Conservation (phyloP, 768 basidiomycete species). For the Amyloporia xantha region DNA sequence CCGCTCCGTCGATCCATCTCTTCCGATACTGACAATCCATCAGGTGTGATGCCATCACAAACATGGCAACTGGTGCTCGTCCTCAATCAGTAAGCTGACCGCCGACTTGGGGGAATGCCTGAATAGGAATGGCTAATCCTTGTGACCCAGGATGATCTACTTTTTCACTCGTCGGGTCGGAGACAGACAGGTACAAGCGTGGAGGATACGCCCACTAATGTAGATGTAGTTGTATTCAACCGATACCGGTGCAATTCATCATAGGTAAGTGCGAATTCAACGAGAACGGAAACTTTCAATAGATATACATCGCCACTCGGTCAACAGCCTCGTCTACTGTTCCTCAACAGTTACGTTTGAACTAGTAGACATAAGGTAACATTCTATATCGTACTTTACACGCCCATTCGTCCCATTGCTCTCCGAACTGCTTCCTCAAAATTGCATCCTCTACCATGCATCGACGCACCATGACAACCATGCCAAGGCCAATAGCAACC, state of each 20-base stretch:
- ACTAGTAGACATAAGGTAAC: slow-evolving; percentile 9
- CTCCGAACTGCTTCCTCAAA: slow-evolving; percentile 10
- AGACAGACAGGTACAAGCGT: too few relatives aligned
- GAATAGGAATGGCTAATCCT: too few relatives aligned
- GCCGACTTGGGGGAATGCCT: too few relatives aligned
- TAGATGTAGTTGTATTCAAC: background rate
- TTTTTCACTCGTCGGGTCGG: too few relatives aligned
- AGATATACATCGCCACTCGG: background rate
- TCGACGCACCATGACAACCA: background rate
- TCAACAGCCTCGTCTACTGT: too few relatives aligned
- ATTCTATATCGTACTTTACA: slow-evolving; percentile 12
- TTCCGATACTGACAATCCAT: too few relatives aligned
- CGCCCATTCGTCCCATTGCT: slow-evolving; percentile 12
- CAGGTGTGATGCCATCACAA: too few relatives aligned
- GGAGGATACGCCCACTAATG: background rate
- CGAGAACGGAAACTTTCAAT: background rate
- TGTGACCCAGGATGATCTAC: too few relatives aligned
- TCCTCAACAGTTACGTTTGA: too few relatives aligned
- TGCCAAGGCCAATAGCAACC: background rate
- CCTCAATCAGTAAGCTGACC: too few relatives aligned
- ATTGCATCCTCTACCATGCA: slow-evolving; percentile 11
- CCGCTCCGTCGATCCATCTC: too few relatives aligned
- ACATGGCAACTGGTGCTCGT: too few relatives aligned
- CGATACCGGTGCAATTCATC: background rate
- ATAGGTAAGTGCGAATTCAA: background rate